Base-by-base conservation (phyloP, 176 grass and related monocot species). In the Bothriochloa decipiens region DNA sequence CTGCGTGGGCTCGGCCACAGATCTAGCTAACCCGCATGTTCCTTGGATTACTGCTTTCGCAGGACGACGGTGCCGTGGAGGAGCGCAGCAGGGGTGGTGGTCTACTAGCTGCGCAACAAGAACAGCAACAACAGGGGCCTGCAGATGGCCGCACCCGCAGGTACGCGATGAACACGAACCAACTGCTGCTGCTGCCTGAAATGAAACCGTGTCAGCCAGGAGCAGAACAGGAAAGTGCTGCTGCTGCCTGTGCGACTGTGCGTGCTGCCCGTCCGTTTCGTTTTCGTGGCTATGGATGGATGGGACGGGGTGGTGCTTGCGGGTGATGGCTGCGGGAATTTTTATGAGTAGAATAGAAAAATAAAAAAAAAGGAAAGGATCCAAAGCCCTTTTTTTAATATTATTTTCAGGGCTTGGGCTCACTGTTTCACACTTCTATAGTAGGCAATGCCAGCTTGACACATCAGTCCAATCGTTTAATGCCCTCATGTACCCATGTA, bases 401-500 rank as follows among this genome's bases (percentile, higher is more conserved):
- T 23, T 58, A 46, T 74, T 68, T 67, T n/a, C 37, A 58, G 66
- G 73, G 73, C 15, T 61, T 61, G n/a, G 1, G 58, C 72, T 76
- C 61, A 68, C 75, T 68, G 82, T 87, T 90, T 60, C 65, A 81
- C 68, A 41, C 35, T 42, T 1, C 3, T 61, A 23, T 61, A 65
- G 68, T 75, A 80, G 81, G 71, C 77, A 42, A 64, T 85, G 87
- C 74, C 84, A 90, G 88, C 84, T 83, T 72, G 58, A 57, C 88
- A 57, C 72, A 27, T 35, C 60, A 78, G 64, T 35, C 83, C 79
- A 67, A 6, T 71, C 74, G 65, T 37, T 89, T 74, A 75, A 33
- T 46, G 18, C 67, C 39, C 41, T 63, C 80, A 72, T 88, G 74
- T 72, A 78, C 80, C 63, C 86, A 77, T 78, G 29, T 72, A 70